Base-by-base conservation (phyloP, 139 green algal genomes). In the Micractinium sp. region DNA sequence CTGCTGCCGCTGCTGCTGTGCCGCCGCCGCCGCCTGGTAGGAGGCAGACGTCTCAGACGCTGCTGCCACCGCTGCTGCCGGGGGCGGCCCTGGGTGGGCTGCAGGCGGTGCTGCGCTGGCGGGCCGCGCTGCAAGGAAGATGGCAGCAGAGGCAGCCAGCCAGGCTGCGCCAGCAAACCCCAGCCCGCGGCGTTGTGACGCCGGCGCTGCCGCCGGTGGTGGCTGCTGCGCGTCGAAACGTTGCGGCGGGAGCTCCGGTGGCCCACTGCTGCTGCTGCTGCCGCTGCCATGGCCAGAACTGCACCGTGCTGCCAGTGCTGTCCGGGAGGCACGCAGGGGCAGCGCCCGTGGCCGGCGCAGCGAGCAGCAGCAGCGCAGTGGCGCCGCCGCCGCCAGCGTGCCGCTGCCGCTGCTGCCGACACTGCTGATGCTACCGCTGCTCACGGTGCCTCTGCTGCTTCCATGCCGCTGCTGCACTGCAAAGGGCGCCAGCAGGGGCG, bases 1-100 rank as follows among this genome's bases (percentile, higher is more conserved):
- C 77, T 71, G 77, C 77, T 71, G 85, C 83, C 74, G 83, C 85
- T 89, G n/a, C 85, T 83, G 73, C 85, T 63, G 22, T 33, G 41
- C 41, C 18, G 71, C 71, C 25, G 47, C 85, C 2, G 86, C 78
- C 31, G 73, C 61, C 18, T 47, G 19, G 33, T 75, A 86, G 15
- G 81, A 76, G 3, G 81, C 18, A 2, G 81, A 33, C 7, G 56
- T 31, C 1, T 86, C 81, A 3, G 83, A 25, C 38, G 38, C 56
- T 86, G 83, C 67, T 63, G 61, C 82, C 14, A 63, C 60, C 31
- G 78, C 47, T 85, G 47, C 29, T 47, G 79, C 31, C 22, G 82
- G 61, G 35, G 61, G 35, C 61, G 38, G 38, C 83, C 15, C 60
- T 31, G 60, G 23, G 82, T 41, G 4, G 80, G 29, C 53, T 38